Evolutionary conservation across 768 basidiomycete species (phyloP).

Genomic region (Galerina marginata): DNA sequence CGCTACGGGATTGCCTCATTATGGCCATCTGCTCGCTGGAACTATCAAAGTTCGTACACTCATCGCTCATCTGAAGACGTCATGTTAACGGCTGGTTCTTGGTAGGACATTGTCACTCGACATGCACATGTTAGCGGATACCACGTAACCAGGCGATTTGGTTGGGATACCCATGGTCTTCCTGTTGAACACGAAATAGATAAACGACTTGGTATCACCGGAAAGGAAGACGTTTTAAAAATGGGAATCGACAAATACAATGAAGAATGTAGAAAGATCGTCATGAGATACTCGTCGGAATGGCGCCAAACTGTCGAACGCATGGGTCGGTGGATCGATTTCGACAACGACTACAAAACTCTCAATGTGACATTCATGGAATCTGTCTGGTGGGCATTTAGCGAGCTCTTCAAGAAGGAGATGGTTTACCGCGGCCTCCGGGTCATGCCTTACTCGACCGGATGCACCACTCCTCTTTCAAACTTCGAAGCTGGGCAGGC

Average conservation of each 20-base stretch:
- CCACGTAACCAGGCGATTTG: constrained; percentile 93
- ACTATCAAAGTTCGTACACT: constrained; percentile 81
- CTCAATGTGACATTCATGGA: constrained; percentile 95
- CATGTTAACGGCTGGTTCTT: constrained; percentile 5
- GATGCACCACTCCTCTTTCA: constrained; percentile 92
- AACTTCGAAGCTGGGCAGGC: constrained; percentile 96
- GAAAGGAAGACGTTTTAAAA: constrained; percentile 89
- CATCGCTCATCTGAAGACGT: background rate
- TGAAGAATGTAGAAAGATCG: constrained; percentile 93
- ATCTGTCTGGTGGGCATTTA: constrained; percentile 98
- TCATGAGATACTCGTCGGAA: constrained; percentile 95
- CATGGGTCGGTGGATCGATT: constrained; percentile 99
- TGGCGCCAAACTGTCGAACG: constrained; percentile 96
- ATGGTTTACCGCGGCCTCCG: constrained; percentile 92
- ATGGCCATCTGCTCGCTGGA: constrained; percentile 91
- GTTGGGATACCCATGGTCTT: constrained; percentile 98
- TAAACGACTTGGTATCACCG: constrained; percentile 91
- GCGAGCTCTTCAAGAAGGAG: constrained; percentile 89
- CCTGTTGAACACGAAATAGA: constrained; percentile 99
- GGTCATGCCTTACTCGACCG: constrained; percentile 99
- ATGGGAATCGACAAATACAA: constrained; percentile 99
- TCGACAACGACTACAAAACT: constrained; percentile 99
- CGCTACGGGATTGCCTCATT: constrained; percentile 95
- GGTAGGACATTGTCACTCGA: constrained; percentile 96
- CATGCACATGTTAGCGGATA: constrained; percentile 93